phyloP scores from a whole-genome alignment of 768 basidiomycete species.

The Pleurotus giganteus region DNA sequence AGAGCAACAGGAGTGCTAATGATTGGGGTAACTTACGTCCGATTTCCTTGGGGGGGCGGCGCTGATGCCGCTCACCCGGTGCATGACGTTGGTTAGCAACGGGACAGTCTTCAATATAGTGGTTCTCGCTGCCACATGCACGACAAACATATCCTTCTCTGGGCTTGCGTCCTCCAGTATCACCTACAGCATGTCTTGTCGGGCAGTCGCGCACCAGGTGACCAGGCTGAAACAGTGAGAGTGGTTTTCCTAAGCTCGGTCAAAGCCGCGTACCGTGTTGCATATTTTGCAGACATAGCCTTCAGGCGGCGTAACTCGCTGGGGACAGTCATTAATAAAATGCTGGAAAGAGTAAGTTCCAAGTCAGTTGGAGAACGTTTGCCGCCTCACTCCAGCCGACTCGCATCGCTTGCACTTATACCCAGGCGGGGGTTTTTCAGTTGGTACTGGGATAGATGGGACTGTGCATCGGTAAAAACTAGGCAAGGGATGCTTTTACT shows the following conservation, averaged over 20 bases:
- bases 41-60: constrained; percentile 73
- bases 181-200: constrained; percentile 69
- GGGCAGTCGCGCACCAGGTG: constrained; percentile 92
- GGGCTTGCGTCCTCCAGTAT: constrained; percentile 82
- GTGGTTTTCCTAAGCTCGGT: too few species aligned
- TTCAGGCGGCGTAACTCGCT: constrained; percentile 73
- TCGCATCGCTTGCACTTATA: constrained; percentile 81
- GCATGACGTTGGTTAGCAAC: constrained; percentile 53
- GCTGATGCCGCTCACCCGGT: constrained; percentile 37
- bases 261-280: constrained; percentile 46
- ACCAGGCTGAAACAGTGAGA: constrained; percentile 47
- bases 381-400: constrained; percentile 58
- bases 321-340: constrained; percentile 74
- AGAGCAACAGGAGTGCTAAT: not conserved
- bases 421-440: constrained; percentile 61
- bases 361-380: not conserved
- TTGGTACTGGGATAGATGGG: constrained; percentile 32
- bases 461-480: constrained; percentile 10
- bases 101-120: constrained; percentile 87
- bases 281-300: constrained; percentile 89
- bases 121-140: constrained; percentile 84
- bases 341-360: constrained; percentile 44
- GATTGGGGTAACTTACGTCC: constrained; percentile 50
- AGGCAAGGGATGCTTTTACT: not conserved
- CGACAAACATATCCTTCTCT: constrained; percentile 87